Conservation (phyloP, 2,329 filamentous ascomycete species). For the Stemphylium beticola region DNA sequence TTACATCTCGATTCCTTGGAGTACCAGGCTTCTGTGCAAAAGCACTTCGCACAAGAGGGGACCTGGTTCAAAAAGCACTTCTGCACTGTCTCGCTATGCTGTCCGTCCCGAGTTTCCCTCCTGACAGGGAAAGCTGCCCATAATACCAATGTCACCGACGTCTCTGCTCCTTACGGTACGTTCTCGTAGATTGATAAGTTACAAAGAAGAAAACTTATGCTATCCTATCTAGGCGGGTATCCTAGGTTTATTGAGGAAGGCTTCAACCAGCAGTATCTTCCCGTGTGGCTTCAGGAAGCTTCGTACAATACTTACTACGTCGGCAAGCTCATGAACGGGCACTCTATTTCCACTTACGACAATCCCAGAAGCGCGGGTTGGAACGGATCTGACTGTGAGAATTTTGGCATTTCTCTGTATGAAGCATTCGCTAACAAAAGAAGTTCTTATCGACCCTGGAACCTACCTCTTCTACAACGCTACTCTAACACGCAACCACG, state of each 20-base stretch:
- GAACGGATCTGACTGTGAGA: slow-evolving; percentile 56
- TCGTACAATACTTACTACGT: slow-evolving; percentile 76
- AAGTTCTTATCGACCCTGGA: slow-evolving; percentile 64
- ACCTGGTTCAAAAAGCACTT: slow-evolving; percentile 68
- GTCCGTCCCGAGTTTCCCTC: slow-evolving; percentile 69
- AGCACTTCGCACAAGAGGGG: slow-evolving; percentile 64
- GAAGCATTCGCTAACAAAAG: background rate
- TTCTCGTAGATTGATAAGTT: background rate
- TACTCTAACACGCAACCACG: slow-evolving; percentile 66
- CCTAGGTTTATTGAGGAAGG: slow-evolving; percentile 70
- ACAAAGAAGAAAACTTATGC: background rate
- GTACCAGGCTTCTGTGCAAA: slow-evolving; percentile 65
- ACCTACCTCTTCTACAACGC: slow-evolving; percentile 73
- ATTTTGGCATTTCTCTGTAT: too few species aligned
- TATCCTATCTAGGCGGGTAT: slow-evolving; percentile 57
- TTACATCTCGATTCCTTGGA: slow-evolving; percentile 65
- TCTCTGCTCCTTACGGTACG: slow-evolving; percentile 60
- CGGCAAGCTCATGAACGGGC: slow-evolving; percentile 74
- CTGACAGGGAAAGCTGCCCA: slow-evolving; percentile 72
- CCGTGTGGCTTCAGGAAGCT: slow-evolving; percentile 71
- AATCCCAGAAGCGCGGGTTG: slow-evolving; percentile 64
- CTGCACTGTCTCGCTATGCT: slow-evolving; percentile 71
- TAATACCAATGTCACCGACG: slow-evolving; percentile 72
- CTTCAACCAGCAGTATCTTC: slow-evolving; percentile 70
- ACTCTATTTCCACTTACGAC: slow-evolving; percentile 67